Base-by-base conservation (phyloP, 441 rosid genomes). In the California macrophylla region DNA sequence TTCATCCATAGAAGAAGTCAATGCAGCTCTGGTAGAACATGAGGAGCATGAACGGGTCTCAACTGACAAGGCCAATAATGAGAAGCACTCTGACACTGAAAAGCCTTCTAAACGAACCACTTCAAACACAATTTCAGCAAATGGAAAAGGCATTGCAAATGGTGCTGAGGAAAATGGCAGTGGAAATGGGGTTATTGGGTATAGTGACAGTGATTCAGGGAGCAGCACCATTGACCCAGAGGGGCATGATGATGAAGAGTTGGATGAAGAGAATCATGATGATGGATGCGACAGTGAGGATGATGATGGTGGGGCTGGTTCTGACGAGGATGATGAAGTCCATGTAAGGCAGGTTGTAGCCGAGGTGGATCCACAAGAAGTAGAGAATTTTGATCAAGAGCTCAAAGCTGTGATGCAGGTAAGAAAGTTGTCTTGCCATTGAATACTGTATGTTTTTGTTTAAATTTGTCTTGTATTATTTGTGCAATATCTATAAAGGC, bases 271-370 rank as follows among this genome's bases (percentile, higher is more conserved):
- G 81, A 89, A 81, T 67, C 92, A 81, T 80, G 94, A 86, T 20
- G 90, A 81, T 67, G 93, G 87, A 56, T 79, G 84, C 67, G 91
- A 86, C 56, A 87, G 89, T 56, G 98, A 87, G 16, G 88, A 88
- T n/a, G 95, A 88, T 12, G 93, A 85, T 3, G 89, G 86, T 66
- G 89, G 83, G 54, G 90, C 92, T 71, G 95, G 84, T 79, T 89
- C 91, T 36, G 96, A 90, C 45, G 98, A 91, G 76, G 99, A 90
- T 66, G 99, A 90, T 67, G 93, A 89, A 76, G 92, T 92, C 69
- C 95, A 73, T 72, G 89, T 95, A 38, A 88, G 96, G 77, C 98
- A 90, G 82, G 89, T 84, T 78, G 82, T 83, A 30, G 83, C 95
- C 1, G 89, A 88, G 75, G 89, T 85, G 36, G 95, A 95, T 75